Base-by-base conservation (phyloP, 176 grass and related monocot species). In the Neostapfia colusana region DNA sequence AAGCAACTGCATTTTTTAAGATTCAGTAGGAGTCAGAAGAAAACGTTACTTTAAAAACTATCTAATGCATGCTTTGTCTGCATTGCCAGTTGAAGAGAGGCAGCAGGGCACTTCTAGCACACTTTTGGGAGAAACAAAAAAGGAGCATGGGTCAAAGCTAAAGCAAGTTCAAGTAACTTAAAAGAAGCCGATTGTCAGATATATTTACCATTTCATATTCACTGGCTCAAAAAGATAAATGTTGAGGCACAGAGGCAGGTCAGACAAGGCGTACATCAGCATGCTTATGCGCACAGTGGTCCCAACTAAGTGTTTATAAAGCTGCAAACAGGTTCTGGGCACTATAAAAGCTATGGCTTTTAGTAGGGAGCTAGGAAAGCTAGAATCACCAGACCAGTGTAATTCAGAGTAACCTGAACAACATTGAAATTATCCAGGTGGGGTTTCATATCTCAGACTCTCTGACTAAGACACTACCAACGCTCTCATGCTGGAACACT, bases 1-100 rank as follows among this genome's bases (percentile, higher is more conserved):
- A 71, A 56, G 90, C 83, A 70, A 98, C 95, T 98, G 84, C 87
- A 80, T 58, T 69, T 87, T 59, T 91, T 35, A 78, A 78, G 48
- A 70, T 45, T n/a, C 20, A 36, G 16, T 70, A 55, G 34, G 18
- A 83, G 45, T 62, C 75, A 82, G 50, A 80, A 53, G 24, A 18
- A 36, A 69, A 65, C 8, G 15, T 44, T 50, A 73, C 40, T 65
- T 21, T 42, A 45, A 46, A 23, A 72, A 65, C 66, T 48, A 76
- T 34, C 4, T 36, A 75, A 73, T 58, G 27, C 26, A 35, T 62
- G 43, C 58, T 72, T 66, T 74, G 50, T 31, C 43, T 43, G 37
- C 44, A n/a, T n/a, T n/a, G n/a, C n/a, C n/a, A 38, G 58, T 23
- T 41, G 55, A 70, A 42, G 70, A 56, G 39, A 82, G 40, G 26